Percentiles rank a stretch among this genome's conserved stretches.
Evolutionary conservation across 176 grass and related monocot genomes (phyloP).

Genomic region (Thalia dealbata): DNA sequence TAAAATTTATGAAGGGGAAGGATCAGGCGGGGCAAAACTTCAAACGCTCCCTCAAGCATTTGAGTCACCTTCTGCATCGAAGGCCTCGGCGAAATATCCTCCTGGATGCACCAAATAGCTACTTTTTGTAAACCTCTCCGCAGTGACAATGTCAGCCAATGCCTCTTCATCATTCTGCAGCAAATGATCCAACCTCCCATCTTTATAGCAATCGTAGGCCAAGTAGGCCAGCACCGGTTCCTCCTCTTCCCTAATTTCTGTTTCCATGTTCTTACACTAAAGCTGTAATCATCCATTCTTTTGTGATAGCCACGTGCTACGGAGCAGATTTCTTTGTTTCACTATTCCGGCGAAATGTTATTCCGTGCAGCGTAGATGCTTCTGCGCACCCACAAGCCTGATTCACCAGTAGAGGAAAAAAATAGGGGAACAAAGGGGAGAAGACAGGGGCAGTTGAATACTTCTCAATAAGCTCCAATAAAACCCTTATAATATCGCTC

Average conservation of each 20-base stretch:
- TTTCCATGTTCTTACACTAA: slow-evolving; percentile 30
- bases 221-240: slow-evolving; percentile 24
- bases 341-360: too few relatives aligned
- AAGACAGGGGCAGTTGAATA: too few relatives aligned
- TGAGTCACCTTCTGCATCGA: slow-evolving; percentile 24
- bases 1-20: slow-evolving; percentile 11
- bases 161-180: slow-evolving; percentile 23
- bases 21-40: slow-evolving; percentile 28
- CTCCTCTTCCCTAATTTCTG: not conserved
- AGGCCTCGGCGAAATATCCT: slow-evolving; percentile 25
- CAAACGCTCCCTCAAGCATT: slow-evolving; percentile 32
- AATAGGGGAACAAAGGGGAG: too few relatives aligned
- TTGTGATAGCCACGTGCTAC: slow-evolving; percentile 20
- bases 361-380: too few relatives aligned
- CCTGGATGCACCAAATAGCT: slow-evolving; percentile 26
- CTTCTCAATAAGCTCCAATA: too few relatives aligned
- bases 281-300: slow-evolving; percentile 34
- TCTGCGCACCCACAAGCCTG: too few relatives aligned
- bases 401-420: too few relatives aligned
- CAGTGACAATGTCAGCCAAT: slow-evolving; percentile 13
- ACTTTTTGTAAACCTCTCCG: slow-evolving; percentile 20
- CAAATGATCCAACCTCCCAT: slow-evolving; percentile 20
- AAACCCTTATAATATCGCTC: too few relatives aligned
- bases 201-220: slow-evolving; percentile 25
- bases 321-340: too few relatives aligned